Evolutionary conservation across 2,329 filamentous ascomycete species (phyloP).

Genomic region (Fusarium humuli): DNA sequence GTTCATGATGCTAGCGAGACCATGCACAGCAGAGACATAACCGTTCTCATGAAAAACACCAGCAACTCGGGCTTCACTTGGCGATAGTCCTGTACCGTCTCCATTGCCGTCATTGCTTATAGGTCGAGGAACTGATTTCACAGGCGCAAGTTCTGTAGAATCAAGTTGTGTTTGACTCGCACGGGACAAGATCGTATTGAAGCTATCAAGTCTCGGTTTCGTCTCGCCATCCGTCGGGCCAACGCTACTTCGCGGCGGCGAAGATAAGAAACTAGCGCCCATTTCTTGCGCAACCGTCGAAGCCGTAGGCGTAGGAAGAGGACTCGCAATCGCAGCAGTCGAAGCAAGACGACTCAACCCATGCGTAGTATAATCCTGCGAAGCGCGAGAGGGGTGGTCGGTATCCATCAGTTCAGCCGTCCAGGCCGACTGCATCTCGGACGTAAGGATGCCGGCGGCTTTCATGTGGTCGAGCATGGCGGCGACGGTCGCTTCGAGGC

Average conservation of each 20-base stretch:
- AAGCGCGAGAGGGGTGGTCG: constrained; percentile 31
- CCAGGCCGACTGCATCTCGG: constrained; percentile 46
- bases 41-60: constrained; percentile 52
- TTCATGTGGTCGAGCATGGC: constrained; percentile 52
- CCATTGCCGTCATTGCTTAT: constrained; percentile 48
- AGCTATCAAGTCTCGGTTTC: constrained; percentile 43
- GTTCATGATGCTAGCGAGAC: constrained; percentile 52
- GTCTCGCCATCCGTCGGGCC: constrained; percentile 44
- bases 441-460: constrained; percentile 45
- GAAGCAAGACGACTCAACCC: constrained; percentile 47
- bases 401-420: constrained; percentile 46
- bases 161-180: constrained; percentile 26
- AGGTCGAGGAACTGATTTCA: constrained; percentile 41
- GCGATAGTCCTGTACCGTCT: constrained; percentile 48
- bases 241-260: constrained; percentile 46
- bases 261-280: constrained; percentile 46
- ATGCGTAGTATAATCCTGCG: constrained; percentile 45
- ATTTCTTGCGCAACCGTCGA: constrained; percentile 44
- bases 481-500: constrained; percentile 48
- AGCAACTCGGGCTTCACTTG: constrained; percentile 51
- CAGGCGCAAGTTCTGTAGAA: constrained; percentile 28
- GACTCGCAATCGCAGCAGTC: constrained; percentile 47
- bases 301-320: constrained; percentile 45
- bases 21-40: constrained; percentile 51
- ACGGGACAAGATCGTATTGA: constrained; percentile 41